Conservation (phyloP, 371 early-diverging fungal genomes). For the Funneliformis caledonium region DNA sequence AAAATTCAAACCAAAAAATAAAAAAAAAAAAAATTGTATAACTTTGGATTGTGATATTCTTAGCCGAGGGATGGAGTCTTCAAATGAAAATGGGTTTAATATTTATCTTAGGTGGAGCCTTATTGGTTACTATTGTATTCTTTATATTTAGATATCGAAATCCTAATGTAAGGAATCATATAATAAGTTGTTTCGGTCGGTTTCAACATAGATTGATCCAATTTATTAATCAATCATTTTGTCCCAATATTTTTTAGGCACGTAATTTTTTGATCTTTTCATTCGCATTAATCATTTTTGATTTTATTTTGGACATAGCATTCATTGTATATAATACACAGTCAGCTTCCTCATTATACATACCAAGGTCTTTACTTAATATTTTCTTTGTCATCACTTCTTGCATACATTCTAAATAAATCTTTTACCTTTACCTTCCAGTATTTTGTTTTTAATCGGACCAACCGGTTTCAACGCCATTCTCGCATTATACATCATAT, state of each 20-base stretch:
- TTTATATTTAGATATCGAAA: neutral
- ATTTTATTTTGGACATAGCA: neutral
- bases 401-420: no score
- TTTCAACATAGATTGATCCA: no score
- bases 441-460: neutral
- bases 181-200: neutral
- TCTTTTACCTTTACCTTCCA: neutral
- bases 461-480: neutral
- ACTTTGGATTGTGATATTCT: neutral
- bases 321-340: neutral
- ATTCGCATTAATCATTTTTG: neutral
- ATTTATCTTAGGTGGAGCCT: neutral
- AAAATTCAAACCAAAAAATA: no score
- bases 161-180: neutral
- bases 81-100: neutral
- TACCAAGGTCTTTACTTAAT: neutral
- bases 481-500: neutral
- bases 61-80: neutral
- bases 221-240: no score
- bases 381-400: neutral
- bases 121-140: neutral
- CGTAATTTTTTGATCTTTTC: neutral
- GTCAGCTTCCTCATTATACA: neutral
- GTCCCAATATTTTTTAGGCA: neutral
- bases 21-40: neutral